These are phyloP conservation scores for Geranium rotundifolium DNA, from an alignment of 345 rosid species.

Conservation along the genomic window DNA sequence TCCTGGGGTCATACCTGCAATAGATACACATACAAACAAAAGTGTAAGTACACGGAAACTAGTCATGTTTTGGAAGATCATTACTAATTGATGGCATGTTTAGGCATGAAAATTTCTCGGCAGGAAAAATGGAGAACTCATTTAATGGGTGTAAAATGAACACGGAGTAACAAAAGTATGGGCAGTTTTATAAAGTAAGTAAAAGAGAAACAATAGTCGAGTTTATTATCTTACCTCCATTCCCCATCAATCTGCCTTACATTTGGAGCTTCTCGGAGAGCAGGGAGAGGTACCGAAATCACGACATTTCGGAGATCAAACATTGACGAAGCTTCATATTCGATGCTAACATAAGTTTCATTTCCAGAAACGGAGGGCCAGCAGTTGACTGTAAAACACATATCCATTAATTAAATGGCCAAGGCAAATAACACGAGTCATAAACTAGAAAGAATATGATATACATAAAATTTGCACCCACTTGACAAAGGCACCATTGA, in stretches of 20 bases:
- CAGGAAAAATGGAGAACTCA: neutral
- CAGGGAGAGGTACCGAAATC: constrained; percentile 92
- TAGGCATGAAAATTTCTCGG: neutral
- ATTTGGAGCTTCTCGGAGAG: constrained; percentile 80
- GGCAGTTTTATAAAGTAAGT: too few species aligned
- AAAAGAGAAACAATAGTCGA: neutral
- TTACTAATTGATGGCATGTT: neutral
- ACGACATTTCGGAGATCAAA: constrained; percentile 83
- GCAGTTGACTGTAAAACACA: constrained; percentile 73
- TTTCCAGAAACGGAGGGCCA: constrained; percentile 99
- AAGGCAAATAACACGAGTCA: constrained; percentile 8
- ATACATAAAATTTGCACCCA: constrained; percentile 22
- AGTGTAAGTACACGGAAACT: neutral
- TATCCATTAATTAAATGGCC: constrained; percentile 5
- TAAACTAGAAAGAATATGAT: neutral
- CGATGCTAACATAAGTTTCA: constrained; percentile 92
- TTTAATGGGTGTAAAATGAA: neutral
- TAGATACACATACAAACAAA: neutral
- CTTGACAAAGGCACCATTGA: constrained; percentile 96
- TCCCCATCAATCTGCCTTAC: constrained; percentile 88
- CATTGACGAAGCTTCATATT: constrained; percentile 86
- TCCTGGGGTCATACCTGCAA: constrained; percentile 81
- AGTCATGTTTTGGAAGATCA: neutral
- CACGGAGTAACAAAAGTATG: neutral
- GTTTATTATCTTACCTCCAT: constrained; percentile 55